A percentile compares a stretch with the other conserved stretches of the same genome.
Evolutionary conservation across 73 alveolate species (phyloP).

Genomic region (Paramecium bursaria): DNA sequence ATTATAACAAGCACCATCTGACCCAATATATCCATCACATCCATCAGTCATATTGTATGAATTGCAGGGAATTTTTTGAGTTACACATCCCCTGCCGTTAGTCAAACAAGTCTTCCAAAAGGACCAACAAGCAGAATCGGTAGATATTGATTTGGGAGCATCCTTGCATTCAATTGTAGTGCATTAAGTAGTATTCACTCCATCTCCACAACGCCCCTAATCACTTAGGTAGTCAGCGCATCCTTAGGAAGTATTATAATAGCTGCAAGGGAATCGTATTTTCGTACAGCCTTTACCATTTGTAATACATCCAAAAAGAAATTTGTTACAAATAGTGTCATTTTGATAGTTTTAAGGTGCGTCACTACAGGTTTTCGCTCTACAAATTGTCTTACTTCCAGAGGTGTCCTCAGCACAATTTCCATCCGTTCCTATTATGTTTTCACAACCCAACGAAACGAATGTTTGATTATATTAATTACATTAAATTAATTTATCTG

Average conservation of each 20-base stretch:
- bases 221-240: background rate
- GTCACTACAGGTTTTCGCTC: constrained; percentile 7
- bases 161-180: background rate
- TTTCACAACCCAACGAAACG: background rate
- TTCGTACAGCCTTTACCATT: background rate
- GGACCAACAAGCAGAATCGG: background rate
- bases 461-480: constrained; percentile 11
- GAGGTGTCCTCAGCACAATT: background rate
- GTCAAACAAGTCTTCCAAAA: constrained; percentile 29
- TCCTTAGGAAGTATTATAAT: background rate
- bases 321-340: constrained; percentile 17
- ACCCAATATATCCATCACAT: constrained; percentile 26
- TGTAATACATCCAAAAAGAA: background rate
- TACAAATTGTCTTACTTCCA: no score
- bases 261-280: background rate
- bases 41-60: no score
- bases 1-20: constrained; percentile 55
- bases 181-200: background rate
- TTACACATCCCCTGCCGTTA: constrained; percentile 47
- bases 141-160: constrained; percentile 3
- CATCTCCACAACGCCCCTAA: background rate
- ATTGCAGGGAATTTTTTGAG: no score
- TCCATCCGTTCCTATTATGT: constrained; percentile 20
- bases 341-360: no score
- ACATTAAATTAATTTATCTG: background rate